A percentile compares a stretch with the other conserved stretches of the same genome.
phyloP scores from a whole-genome alignment of 163 green algal species.

The Prototheca cutis region DNA sequence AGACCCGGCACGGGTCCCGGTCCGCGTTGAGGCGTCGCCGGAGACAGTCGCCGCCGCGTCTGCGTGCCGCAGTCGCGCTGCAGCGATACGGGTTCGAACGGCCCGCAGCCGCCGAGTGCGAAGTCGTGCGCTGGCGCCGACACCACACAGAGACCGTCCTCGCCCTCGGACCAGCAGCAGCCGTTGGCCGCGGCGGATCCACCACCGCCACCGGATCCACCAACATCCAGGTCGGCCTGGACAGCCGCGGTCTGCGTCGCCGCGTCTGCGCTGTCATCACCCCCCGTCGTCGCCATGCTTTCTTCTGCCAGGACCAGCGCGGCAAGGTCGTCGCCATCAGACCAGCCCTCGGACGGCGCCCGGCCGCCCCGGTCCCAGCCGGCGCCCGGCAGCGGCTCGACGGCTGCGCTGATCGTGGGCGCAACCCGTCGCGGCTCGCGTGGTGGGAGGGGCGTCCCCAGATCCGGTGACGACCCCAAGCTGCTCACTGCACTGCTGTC shows the following conservation, averaged over 20 bases:
- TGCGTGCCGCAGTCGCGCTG: conserved; percentile 21
- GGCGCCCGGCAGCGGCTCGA: conserved; percentile 5
- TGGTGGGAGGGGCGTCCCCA: not conserved
- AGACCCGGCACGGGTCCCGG: not conserved
- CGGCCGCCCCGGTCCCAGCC: conserved; percentile 7
- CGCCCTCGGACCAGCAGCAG: not conserved
- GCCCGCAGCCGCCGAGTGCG: not conserved
- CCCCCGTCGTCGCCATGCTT: too few species aligned
- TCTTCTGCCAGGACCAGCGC: conserved; percentile 8
- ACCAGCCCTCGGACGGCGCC: conserved; percentile 17
- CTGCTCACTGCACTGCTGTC: not conserved
- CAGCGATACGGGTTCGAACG: conserved; percentile 16
- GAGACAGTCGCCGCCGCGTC: conserved; percentile 8
- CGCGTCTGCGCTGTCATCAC: too few species aligned
- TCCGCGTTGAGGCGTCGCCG: too few species aligned
- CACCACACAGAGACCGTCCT: conserved; percentile 2
- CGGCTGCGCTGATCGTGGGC: not conserved
- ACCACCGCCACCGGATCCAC: too few species aligned
- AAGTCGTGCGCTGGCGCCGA: not conserved
- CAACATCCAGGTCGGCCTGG: too few species aligned
- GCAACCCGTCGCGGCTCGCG: not conserved
- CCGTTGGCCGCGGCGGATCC: not conserved
- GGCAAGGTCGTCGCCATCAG: conserved; percentile 12
- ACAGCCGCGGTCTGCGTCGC: not conserved
- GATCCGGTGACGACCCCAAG: not conserved